These are phyloP conservation scores for Suillus plorans DNA, from an alignment of 768 basidiomycete species.

Conservation along the genomic window DNA sequence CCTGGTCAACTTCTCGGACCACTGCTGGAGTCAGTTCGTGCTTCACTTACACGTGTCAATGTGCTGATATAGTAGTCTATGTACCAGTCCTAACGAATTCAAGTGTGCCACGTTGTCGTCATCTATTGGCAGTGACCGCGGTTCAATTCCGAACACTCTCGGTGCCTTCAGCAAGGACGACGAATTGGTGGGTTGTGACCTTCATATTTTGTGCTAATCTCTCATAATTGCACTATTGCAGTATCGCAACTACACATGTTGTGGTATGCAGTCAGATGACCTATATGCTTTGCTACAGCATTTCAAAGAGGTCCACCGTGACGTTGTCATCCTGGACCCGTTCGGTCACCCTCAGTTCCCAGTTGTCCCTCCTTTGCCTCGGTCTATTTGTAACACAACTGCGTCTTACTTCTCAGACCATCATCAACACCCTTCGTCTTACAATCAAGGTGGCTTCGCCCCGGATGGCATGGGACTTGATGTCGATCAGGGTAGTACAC, in stretches of 20 bases:
- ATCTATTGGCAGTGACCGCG: constrained; percentile 61
- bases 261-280: constrained; percentile 74
- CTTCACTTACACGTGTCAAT: not conserved
- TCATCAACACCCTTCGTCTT: constrained; percentile 23
- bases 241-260: constrained; percentile 90
- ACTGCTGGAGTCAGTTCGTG: constrained; percentile 54
- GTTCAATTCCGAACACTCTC: constrained; percentile 62
- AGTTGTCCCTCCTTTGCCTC: constrained; percentile 29
- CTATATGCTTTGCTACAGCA: constrained; percentile 87
- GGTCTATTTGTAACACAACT: constrained; percentile 32
- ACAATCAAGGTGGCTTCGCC: constrained; percentile 51
- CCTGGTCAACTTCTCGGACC: constrained; percentile 61
- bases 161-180: constrained; percentile 67
- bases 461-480: constrained; percentile 84
- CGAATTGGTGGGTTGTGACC: constrained; percentile 55
- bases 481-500: constrained; percentile 54
- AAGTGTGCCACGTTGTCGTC: constrained; percentile 46
- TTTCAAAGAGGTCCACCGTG: constrained; percentile 88
- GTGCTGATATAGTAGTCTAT: not conserved
- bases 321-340: constrained; percentile 70
- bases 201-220: not conserved
- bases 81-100: constrained; percentile 43
- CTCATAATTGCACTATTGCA: constrained; percentile 21
- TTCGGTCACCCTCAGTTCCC: constrained; percentile 33
- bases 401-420: constrained; percentile 24